Evolutionary conservation across 345 rosid species (phyloP).

Genomic region (Turritis glabra): DNA sequence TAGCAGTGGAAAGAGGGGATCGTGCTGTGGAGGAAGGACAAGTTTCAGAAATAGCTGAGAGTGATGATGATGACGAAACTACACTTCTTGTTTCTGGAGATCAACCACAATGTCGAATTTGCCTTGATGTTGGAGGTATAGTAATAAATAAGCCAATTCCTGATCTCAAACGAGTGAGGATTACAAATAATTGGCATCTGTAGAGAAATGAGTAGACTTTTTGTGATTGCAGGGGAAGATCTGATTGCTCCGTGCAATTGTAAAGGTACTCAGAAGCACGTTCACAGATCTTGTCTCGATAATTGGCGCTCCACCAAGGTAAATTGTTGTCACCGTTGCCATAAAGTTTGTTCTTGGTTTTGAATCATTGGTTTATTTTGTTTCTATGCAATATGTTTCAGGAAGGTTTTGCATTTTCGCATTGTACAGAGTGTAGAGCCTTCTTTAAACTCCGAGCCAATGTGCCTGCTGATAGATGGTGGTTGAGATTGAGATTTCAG

Average conservation of each 20-base stretch:
- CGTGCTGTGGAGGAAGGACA: conserved; percentile 42
- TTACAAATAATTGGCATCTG: neutral
- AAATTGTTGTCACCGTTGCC: neutral
- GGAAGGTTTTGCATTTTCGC: conserved; percentile 99
- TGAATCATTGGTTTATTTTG: neutral
- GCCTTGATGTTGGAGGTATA: conserved; percentile 91
- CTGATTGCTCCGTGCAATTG: conserved; percentile 97
- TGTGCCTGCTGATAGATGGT: conserved; percentile 98
- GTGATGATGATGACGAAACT: conserved; percentile 60
- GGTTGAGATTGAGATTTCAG: conserved; percentile 98
- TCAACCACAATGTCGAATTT: conserved; percentile 91
- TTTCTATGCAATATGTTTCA: conserved; percentile 38
- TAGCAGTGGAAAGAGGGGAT: conserved; percentile 49
- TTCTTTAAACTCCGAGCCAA: conserved; percentile 86
- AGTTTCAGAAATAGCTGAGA: conserved; percentile 52
- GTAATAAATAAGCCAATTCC: neutral
- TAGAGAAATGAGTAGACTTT: conserved; percentile 16
- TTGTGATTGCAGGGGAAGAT: conserved; percentile 69
- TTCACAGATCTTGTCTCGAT: conserved; percentile 96
- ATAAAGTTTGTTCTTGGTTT: neutral
- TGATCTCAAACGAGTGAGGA: neutral
- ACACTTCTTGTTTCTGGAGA: conserved; percentile 66
- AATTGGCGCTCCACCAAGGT: conserved; percentile 99
- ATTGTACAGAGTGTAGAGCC: conserved; percentile 99
- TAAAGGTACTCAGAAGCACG: conserved; percentile 97